Percentiles rank a stretch among this genome's conserved stretches.
These are phyloP conservation scores for Harrya chromipes DNA, from an alignment of 768 basidiomycete species.

Conservation along the genomic window DNA sequence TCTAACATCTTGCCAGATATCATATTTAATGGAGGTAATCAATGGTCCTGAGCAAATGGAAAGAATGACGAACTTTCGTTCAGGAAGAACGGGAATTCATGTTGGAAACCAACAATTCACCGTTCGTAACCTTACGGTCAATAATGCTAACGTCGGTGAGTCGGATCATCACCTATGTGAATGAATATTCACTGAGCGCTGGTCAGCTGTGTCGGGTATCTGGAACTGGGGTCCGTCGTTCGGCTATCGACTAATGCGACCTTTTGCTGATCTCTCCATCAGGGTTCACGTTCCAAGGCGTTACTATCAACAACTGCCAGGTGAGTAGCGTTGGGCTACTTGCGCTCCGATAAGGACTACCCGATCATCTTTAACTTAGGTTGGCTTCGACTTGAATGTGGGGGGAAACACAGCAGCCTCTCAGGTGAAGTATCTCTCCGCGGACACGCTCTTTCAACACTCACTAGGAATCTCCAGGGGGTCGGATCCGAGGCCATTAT, in stretches of 20 bases:
- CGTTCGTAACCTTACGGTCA: slow-evolving; percentile 57
- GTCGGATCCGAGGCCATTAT: slow-evolving; percentile 44
- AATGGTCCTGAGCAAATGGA: background rate
- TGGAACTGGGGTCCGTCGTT: slow-evolving; percentile 43
- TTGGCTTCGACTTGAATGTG: slow-evolving; percentile 46
- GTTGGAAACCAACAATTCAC: slow-evolving; percentile 82
- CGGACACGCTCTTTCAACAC: background rate
- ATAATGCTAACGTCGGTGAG: slow-evolving; percentile 42
- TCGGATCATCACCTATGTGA: background rate
- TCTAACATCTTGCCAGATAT: slow-evolving; percentile 28
- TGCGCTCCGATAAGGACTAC: background rate
- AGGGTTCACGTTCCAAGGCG: slow-evolving; percentile 54
- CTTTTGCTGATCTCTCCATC: background rate
- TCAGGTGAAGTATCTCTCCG: slow-evolving; percentile 28
- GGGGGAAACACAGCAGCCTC: slow-evolving; percentile 31
- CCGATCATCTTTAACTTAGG: slow-evolving; percentile 10
- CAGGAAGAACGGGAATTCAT: slow-evolving; percentile 54
- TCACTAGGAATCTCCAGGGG: slow-evolving; percentile 25
- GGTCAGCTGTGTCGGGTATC: slow-evolving; percentile 26
- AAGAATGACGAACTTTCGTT: background rate
- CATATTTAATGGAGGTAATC: slow-evolving; percentile 40
- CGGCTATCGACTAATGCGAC: background rate
- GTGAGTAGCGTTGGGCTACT: background rate
- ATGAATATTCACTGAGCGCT: background rate
- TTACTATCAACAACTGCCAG: slow-evolving; percentile 42